Base-by-base conservation (phyloP, 176 grass and related monocot species). In the Luzula sylvatica region DNA sequence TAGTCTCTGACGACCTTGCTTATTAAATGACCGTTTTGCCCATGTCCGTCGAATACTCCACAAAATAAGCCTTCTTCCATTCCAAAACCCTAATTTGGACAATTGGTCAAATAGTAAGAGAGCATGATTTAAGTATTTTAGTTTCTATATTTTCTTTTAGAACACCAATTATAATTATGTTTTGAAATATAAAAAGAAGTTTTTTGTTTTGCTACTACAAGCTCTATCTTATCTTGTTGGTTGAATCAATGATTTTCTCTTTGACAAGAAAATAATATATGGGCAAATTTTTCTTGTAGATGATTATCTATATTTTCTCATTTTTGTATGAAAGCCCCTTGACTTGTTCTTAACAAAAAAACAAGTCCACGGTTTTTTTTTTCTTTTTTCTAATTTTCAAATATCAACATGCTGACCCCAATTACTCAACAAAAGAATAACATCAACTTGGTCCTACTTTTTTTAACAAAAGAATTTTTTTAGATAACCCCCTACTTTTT, bases 1-100 rank as follows among this genome's bases (percentile, higher is more conserved):
- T 75, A 62, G 70, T 92, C 93, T 54, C 86, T 53, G 2, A 78
- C 93, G 12, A 83, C 27, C 70, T 66, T 82, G 72, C 93, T 99
- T 8, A 83, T 18, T 11, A 48, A 3, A 27, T 99, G 93, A 0
- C 93, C 93, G 50, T 40, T 72, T 24, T 56, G 48, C 6, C 93
- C 93, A 70, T 99, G 93, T n/a, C 93, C 93, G 38, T 99, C 93
- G 65, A 99, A 99, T 22, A 78, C 93, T 11, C 82, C 86, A 54
- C 86, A 92, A 50, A 99, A 92, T 47, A 99, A 66, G 23, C 93
- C 93, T 11, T 83, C 85, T 61, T 81, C 93, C 66, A 66, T 78
- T 39, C 93, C 93, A 66, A 82, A 99, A 6, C 78, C 93, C 93
- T 99, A 73, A 6, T 12, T 3, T 28, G 7, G n/a, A 2, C 30